Conservation (phyloP, 768 basidiomycete species). For the Tylopilus rubrobrunneus region DNA sequence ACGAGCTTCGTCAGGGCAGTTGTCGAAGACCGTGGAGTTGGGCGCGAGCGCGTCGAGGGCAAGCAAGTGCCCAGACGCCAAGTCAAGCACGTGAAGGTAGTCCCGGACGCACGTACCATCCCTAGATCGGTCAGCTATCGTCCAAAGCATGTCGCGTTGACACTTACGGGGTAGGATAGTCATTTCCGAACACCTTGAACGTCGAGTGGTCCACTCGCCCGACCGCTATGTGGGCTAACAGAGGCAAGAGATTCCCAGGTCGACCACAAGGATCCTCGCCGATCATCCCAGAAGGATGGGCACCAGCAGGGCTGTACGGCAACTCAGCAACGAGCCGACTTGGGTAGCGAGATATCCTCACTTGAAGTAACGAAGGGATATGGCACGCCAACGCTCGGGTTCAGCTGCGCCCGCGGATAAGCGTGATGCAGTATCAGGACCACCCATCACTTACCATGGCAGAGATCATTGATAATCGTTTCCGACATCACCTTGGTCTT, state of each 20-base stretch:
- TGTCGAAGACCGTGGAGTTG: conserved; percentile 54
- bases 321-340: conserved; percentile 1
- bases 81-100: conserved; percentile 89
- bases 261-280: conserved; percentile 97
- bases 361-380: conserved; percentile 98
- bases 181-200: conserved; percentile 89
- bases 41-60: conserved; percentile 79
- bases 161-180: conserved; percentile 88
- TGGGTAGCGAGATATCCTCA: conserved; percentile 32
- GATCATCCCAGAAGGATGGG: conserved; percentile 91
- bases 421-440: not conserved
- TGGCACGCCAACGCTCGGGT: conserved; percentile 65
- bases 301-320: conserved; percentile 81
- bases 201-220: conserved; percentile 73
- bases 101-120: conserved; percentile 99
- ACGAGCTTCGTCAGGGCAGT: conserved; percentile 48
- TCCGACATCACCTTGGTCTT: conserved; percentile 97
- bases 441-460: conserved; percentile 52
- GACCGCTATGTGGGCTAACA: conserved; percentile 92
- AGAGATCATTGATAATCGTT: conserved; percentile 83
- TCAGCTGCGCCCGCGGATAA: conserved; percentile 49
- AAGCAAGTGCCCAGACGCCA: conserved; percentile 90
- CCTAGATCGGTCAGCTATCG: conserved; percentile 33
- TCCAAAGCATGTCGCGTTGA: no score
- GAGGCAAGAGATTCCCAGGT: conserved; percentile 90